A percentile compares a stretch with the other conserved stretches of the same genome.
These are phyloP conservation scores for Croton laevigatus DNA, from an alignment of 441 rosid species.

Conservation along the genomic window DNA sequence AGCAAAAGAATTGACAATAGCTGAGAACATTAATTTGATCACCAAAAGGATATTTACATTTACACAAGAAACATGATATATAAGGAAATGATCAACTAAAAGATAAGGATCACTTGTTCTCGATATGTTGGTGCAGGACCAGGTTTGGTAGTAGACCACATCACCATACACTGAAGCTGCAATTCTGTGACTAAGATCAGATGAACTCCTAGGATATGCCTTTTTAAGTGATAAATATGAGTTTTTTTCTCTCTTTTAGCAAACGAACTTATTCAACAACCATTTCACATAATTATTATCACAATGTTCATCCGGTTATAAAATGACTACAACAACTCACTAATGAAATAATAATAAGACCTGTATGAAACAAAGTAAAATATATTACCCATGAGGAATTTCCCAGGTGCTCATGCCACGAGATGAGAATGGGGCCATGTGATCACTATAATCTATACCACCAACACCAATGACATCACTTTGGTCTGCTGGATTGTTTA, in stretches of 20 bases:
- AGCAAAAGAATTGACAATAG: not conserved
- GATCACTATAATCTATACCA: slow-evolving; percentile 94
- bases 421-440: slow-evolving; percentile 96
- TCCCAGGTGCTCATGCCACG: slow-evolving; percentile 99
- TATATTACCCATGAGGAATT: slow-evolving; percentile 89
- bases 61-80: not conserved
- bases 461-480: slow-evolving; percentile 98
- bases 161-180: not conserved
- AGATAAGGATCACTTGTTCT: too few relatives aligned
- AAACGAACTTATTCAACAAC: slow-evolving; percentile 1
- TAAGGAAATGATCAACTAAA: not conserved
- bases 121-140: not conserved
- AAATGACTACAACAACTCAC: not conserved
- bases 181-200: not conserved
- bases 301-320: not conserved
- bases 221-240: not conserved
- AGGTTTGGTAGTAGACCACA: not conserved
- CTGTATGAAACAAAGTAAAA: not conserved
- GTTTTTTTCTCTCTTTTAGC: not conserved
- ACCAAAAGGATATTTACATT: not conserved
- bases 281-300: slow-evolving; percentile 1
- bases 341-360: not conserved
- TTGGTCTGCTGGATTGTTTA: slow-evolving; percentile 99
- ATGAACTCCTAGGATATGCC: slow-evolving; percentile 3
- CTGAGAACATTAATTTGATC: not conserved